Evolutionary conservation across 768 basidiomycete species (phyloP).

Genomic region (Boletus pseudopeckii): DNA sequence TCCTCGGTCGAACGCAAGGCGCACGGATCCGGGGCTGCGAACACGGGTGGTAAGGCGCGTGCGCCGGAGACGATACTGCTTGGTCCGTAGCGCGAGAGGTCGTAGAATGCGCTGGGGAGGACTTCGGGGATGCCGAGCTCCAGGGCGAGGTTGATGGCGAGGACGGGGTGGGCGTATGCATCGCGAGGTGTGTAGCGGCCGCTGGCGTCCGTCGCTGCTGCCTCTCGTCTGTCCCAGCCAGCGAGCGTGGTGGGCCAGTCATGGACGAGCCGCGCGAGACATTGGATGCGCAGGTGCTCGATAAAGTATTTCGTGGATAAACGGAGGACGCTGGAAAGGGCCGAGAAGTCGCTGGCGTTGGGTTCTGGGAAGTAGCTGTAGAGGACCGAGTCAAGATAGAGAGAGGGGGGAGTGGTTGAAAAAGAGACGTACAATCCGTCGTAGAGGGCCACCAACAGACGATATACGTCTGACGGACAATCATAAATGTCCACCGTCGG

Average conservation of each 20-base stretch:
- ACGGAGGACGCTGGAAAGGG: conserved; percentile 62
- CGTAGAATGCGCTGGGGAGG: conserved; percentile 72
- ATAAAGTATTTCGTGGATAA: conserved; percentile 76
- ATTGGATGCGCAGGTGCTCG: conserved; percentile 59
- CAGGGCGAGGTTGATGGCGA: conserved; percentile 65
- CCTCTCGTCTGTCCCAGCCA: conserved; percentile 69
- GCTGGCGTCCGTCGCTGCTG: conserved; percentile 43
- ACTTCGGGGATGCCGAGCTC: conserved; percentile 56
- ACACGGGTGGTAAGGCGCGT: conserved; percentile 30
- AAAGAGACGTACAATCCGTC: conserved; percentile 63
- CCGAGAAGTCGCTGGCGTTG: conserved; percentile 53
- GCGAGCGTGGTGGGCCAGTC: conserved; percentile 69
- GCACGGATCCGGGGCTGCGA: conserved; percentile 25
- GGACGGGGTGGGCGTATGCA: conserved; percentile 60
- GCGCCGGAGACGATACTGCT: conserved; percentile 63
- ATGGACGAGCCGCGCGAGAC: conserved; percentile 51
- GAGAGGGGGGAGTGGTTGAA: too few relatives aligned
- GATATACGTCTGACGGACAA: conserved; percentile 60
- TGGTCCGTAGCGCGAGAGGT: conserved; percentile 68
- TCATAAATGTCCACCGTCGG: conserved; percentile 61
- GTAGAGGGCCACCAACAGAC: conserved; percentile 66
- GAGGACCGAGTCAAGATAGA: not conserved
- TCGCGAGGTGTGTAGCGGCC: conserved; percentile 61
- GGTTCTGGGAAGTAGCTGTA: conserved; percentile 53
- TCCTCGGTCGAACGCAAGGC: not conserved